Base-by-base conservation (phyloP, 441 rosid genomes). In the Flueggea neowawraea region DNA sequence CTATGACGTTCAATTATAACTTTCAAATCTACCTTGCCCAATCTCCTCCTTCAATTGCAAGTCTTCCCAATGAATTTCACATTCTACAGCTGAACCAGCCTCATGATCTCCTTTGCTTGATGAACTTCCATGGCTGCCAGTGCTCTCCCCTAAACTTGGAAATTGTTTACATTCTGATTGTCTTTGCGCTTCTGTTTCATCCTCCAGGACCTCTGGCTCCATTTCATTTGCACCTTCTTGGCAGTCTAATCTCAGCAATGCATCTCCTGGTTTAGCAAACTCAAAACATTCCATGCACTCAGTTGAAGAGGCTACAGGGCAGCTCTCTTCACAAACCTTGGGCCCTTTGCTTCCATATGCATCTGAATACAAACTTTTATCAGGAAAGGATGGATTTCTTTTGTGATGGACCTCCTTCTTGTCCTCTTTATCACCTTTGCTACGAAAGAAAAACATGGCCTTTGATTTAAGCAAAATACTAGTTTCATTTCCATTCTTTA, bases 21-120 rank as follows among this genome's bases (percentile, higher is more conserved):
- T 22, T 22, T 2, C 28, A 22, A 22, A 22, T 2, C 28, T 79
- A 90, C 97, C 98, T 86, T 84, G 84, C 14, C 97, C 98, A 58
- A 90, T 75, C 78, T 86, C 88, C 73, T 84, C 90, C 49, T 91
- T 84, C 36, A 92, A 67, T 55, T 66, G 75, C 22, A 92, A 81
- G 72, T 88, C 88, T 70, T 88, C 87, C 94, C 91, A 92, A 12
- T 12, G 81, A 73, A 92, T 83, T 74, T 77, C 90, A 62, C 89
- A 85, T 14, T 78, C 82, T 6, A 67, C 66, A 43, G 55, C 53
- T 14, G 72, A 33, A 33, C 68, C 66, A 50, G 77, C 64, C 36
- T 81, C 88, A 32, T 56, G 66, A 59, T 73, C 81, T 70, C 66
- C 77, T 73, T 76, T 78, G 66, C 78, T 73, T 39, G 85, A 71